Evolutionary conservation across 192 early-diverging fungal genomes (phyloP), one percentile per base, ranked within the genome.

Genomic region (Umbelopsis ramanniana): DNA sequence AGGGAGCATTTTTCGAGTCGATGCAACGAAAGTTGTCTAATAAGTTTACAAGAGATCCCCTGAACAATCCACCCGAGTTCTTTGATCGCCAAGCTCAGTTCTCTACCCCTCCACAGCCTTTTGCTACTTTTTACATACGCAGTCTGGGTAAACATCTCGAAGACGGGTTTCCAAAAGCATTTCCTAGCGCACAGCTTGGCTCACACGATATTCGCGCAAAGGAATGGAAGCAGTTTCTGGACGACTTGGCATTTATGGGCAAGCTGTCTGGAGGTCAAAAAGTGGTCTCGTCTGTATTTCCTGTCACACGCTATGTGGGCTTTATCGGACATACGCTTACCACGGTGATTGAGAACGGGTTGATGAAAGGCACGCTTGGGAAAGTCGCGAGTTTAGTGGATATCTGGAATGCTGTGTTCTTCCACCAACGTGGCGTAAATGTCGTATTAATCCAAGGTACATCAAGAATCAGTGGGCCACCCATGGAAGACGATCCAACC

Each of bases 171-270:
- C 57, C 57, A 0, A 35, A 35, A 12, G 33, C 33, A 11, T 63
- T 63, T 35, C 57, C 57, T 2, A n/a, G 29, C 2, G 33, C 33
- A 7, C 57, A 63, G 4, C 33, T 63, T 14, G 57, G 29, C 14
- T 38, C 57, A n/a, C 57, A 37, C 15, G 57, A 63, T 29, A 33
- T 63, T 0, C 17, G 4, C 0, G 1, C 57, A n/a, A 29, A 63
- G 35, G 57, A 63, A 9, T 63, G 57, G 57, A 63, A 9, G 33
- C 57, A 26, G 33, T 63, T 63, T 63, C 26, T 63, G 57, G 57
- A 63, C 10, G 57, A 63, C 4, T 0, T 63, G 15, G n/a, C 57
- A 15, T 6, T 19, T 2, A n/a, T 63, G 17, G 57, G 57, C 10
- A 22, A 17, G 17, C n/a, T 63, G 15, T 37, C 57, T 6, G 57